These are phyloP conservation scores for Pachysandra terminalis DNA, from an alignment of 164 flowering plant genomes.

Conservation along the genomic window DNA sequence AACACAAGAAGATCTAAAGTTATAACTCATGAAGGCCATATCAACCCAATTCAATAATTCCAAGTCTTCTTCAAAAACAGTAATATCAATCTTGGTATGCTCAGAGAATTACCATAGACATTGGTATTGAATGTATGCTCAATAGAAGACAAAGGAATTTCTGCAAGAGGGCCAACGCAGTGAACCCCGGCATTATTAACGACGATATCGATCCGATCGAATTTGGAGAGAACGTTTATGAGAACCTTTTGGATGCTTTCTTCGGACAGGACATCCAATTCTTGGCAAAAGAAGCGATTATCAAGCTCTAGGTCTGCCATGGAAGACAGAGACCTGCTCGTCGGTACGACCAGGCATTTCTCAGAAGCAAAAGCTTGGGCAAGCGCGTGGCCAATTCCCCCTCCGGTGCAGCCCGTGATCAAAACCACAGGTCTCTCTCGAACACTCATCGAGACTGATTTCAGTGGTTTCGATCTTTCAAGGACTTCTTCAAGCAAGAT, in stretches of 20 bases:
- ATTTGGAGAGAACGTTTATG: constrained; percentile 41
- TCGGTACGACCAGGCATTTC: constrained; percentile 73
- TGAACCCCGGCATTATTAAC: constrained; percentile 93
- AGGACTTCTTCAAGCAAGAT: no score
- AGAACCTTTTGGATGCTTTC: constrained; percentile 51
- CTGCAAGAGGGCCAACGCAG: constrained; percentile 89
- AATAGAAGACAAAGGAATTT: constrained; percentile 60
- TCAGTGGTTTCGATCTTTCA: no score
- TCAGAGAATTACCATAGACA: constrained; percentile 53
- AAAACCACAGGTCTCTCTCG: constrained; percentile 49
- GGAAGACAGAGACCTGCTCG: constrained; percentile 49
- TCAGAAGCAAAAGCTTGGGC: constrained; percentile 69
- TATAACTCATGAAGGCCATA: no score
- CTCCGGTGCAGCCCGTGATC: constrained; percentile 78
- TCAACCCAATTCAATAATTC: no score
- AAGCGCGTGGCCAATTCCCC: constrained; percentile 85
- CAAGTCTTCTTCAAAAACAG: no score
- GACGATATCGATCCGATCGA: constrained; percentile 68
- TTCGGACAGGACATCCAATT: constrained; percentile 72
- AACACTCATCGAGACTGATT: constrained; percentile 9
- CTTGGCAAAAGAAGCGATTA: constrained; percentile 48
- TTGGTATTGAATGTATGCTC: constrained; percentile 68
- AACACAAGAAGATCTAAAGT: no score
- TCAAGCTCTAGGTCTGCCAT: constrained; percentile 57
- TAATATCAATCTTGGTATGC: not conserved